Percentiles rank a stretch among this genome's conserved stretches.
phyloP scores from a whole-genome alignment of 805 yeast genomes.

The Candida awuae region DNA sequence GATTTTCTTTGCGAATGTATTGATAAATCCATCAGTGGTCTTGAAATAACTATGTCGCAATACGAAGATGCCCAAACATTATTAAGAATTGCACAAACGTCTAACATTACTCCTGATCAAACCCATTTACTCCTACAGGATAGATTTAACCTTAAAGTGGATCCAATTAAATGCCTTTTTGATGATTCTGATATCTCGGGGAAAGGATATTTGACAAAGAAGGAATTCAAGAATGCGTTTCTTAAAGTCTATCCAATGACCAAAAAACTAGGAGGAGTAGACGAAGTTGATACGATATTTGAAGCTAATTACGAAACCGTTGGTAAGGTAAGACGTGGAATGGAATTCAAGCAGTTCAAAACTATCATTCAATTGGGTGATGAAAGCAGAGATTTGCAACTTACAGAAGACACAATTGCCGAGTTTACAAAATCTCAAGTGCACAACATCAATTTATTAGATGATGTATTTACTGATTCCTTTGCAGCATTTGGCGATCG shows the following conservation, averaged over 20 bases:
- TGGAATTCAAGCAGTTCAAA: slow-evolving; percentile 23
- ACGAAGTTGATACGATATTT: slow-evolving; percentile 28
- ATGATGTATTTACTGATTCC: too few relatives aligned
- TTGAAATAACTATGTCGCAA: too few relatives aligned
- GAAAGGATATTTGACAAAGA: slow-evolving; percentile 31
- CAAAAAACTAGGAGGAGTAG: slow-evolving; percentile 26
- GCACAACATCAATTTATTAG: too few relatives aligned
- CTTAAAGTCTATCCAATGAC: slow-evolving; percentile 34
- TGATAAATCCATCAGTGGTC: too few relatives aligned
- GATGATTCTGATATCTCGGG: slow-evolving; percentile 31
- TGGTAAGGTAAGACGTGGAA: slow-evolving; percentile 20
- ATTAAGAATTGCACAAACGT: too few relatives aligned
- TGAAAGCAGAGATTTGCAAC: too few relatives aligned
- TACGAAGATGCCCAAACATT: too few relatives aligned
- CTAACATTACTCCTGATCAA: too few relatives aligned
- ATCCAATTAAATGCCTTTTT: slow-evolving; percentile 30
- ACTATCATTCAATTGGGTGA: slow-evolving; percentile 17
- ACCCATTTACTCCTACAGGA: too few relatives aligned
- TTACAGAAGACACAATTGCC: too few relatives aligned
- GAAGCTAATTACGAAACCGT: slow-evolving; percentile 9
- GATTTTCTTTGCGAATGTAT: slow-evolving; percentile 3
- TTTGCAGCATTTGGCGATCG: too few relatives aligned
- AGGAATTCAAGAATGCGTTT: slow-evolving; percentile 37
- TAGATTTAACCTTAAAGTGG: slow-evolving; percentile 7
- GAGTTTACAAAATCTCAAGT: too few relatives aligned